Percentiles rank a stretch among this genome's conserved stretches.
Evolutionary conservation across 2,329 filamentous ascomycete genomes (phyloP).

Genomic region (Neopestalotiopsis sp.): DNA sequence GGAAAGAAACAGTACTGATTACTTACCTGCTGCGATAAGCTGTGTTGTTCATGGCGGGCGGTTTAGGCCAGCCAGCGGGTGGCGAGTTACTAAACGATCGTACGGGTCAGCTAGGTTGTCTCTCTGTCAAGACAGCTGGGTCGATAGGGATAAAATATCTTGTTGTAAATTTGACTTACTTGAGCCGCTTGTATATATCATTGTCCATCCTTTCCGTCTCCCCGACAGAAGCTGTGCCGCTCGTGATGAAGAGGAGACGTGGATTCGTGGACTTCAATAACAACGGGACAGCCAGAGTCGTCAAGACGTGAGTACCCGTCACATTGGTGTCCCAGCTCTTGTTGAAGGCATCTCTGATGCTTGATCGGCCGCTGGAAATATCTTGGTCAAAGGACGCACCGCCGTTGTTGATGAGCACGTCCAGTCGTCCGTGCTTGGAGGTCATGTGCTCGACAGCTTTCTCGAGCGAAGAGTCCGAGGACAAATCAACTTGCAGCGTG

Average conservation of each 20-base stretch:
- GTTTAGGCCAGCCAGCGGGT: slow-evolving; percentile 47
- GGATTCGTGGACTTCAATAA: slow-evolving; percentile 48
- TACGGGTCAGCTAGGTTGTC: background rate
- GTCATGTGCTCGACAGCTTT: slow-evolving; percentile 43
- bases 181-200: background rate
- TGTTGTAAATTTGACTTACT: background rate
- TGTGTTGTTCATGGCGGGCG: slow-evolving; percentile 16
- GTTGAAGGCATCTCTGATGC: slow-evolving; percentile 44
- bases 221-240: slow-evolving; percentile 42
- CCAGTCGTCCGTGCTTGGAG: slow-evolving; percentile 43
- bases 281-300: slow-evolving; percentile 42
- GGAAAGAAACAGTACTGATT: too few relatives aligned
- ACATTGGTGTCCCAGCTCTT: slow-evolving; percentile 48
- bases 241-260: slow-evolving; percentile 52
- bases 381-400: slow-evolving; percentile 44
- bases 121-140: too few relatives aligned
- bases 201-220: slow-evolving; percentile 31
- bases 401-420: slow-evolving; percentile 56
- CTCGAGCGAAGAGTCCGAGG: slow-evolving; percentile 50
- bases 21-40: slow-evolving; percentile 39
- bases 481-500: slow-evolving; percentile 50
- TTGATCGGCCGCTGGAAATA: slow-evolving; percentile 29
- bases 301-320: slow-evolving; percentile 43
- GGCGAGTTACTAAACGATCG: slow-evolving; percentile 26
- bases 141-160: background rate